phyloP scores from a whole-genome alignment of 306 rosid genomes.

The Sechiopsis laciniata region DNA sequence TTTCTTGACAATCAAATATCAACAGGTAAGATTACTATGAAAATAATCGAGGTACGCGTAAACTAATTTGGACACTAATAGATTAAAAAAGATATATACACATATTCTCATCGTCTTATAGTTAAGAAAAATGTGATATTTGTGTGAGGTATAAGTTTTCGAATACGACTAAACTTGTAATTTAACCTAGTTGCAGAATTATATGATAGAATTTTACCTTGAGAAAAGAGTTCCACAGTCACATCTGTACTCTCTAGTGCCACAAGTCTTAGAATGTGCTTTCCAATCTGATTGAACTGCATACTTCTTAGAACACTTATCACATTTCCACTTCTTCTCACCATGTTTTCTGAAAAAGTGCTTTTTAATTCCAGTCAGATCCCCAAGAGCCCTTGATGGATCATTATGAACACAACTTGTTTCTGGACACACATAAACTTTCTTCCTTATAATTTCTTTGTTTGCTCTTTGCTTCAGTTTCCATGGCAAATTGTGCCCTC shows the following conservation, averaged over 20 bases:
- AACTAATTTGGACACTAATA: too few species aligned
- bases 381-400: conserved; percentile 89
- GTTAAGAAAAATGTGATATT: too few species aligned
- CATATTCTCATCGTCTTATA: too few species aligned
- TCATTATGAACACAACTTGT: conserved; percentile 75
- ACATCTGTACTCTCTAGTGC: conserved; percentile 93
- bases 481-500: conserved; percentile 98
- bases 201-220: conserved; percentile 36
- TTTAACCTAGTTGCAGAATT: too few species aligned
- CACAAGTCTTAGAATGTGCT: conserved; percentile 95
- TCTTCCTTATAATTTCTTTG: conserved; percentile 67
- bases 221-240: conserved; percentile 99
- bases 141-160: too few species aligned
- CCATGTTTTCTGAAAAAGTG: conserved; percentile 95
- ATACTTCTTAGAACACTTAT: conserved; percentile 80
- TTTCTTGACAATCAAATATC: too few species aligned
- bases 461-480: conserved; percentile 80
- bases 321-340: conserved; percentile 99
- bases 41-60: too few species aligned
- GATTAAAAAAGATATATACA: too few species aligned
- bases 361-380: conserved; percentile 89
- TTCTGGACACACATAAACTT: conserved; percentile 92
- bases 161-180: too few species aligned
- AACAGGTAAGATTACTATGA: too few species aligned
- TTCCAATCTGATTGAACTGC: conserved; percentile 99